Conservation (phyloP, 2,329 filamentous ascomycete species). For the Stagonosporopsis rhizophila region DNA sequence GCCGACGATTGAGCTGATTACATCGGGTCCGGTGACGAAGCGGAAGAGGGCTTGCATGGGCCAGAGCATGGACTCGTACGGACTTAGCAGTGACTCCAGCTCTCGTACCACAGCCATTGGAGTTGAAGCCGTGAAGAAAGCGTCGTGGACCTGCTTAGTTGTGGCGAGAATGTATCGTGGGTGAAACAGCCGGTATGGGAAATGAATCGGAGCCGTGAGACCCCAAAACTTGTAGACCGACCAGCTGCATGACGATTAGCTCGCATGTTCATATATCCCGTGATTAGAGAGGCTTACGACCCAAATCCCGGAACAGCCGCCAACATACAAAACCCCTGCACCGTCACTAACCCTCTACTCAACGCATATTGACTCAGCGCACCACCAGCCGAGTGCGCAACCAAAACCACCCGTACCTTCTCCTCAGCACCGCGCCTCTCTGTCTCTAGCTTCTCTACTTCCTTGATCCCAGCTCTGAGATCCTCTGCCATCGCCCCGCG, state of each 20-base stretch:
- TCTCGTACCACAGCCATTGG: slow-evolving; percentile 50
- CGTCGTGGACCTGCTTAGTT: slow-evolving; percentile 56
- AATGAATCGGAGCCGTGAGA: slow-evolving; percentile 31
- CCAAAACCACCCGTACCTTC: slow-evolving; percentile 52
- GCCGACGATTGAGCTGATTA: slow-evolving; percentile 49
- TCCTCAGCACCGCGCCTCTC: slow-evolving; percentile 20
- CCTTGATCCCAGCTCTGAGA: slow-evolving; percentile 52
- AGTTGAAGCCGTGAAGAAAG: slow-evolving; percentile 60
- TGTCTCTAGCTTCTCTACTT: slow-evolving; percentile 45
- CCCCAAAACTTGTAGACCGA: slow-evolving; percentile 38
- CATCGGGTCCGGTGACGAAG: slow-evolving; percentile 53
- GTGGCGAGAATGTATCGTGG: slow-evolving; percentile 61
- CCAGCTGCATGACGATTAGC: slow-evolving; percentile 18
- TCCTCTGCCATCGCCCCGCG: slow-evolving; percentile 55
- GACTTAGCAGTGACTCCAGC: slow-evolving; percentile 54
- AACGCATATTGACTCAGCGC: slow-evolving; percentile 60
- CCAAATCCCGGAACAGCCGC: slow-evolving; percentile 59
- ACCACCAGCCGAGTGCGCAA: slow-evolving; percentile 62
- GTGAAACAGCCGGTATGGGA: slow-evolving; percentile 56
- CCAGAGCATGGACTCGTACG: slow-evolving; percentile 63
- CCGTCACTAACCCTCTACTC: slow-evolving; percentile 49
- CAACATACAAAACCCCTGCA: slow-evolving; percentile 56
- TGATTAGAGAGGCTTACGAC: slow-evolving; percentile 51
- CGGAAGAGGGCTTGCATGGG: slow-evolving; percentile 56
- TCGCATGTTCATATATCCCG: neutral